phyloP scores from a whole-genome alignment of 345 rosid species.

The Arabidopsis thaliana region TAIR10.1 NC_003076.8:23449501-23450000 shows the following conservation, averaged over 20 bases:
- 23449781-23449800: too few relatives aligned
- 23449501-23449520: conserved; percentile 34
- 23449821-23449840: too few relatives aligned
- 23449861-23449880: not conserved
- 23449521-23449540: conserved; percentile 19
- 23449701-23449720: too few relatives aligned
- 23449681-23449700: too few relatives aligned
- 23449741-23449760: too few relatives aligned
- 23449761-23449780: too few relatives aligned
- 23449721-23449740: too few relatives aligned
- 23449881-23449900: conserved; percentile 22
- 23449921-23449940: conserved; percentile 70
- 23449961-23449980: conserved; percentile 84
- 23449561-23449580: conserved; percentile 38
- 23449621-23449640: conserved; percentile 20
- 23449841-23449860: not conserved
- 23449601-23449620: conserved; percentile 49
- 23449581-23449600: conserved; percentile 44
- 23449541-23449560: conserved; percentile 30
- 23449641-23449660: too few relatives aligned
- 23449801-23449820: too few relatives aligned
- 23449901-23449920: conserved; percentile 42
- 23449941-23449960: conserved; percentile 83
- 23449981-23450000: conserved; percentile 52
- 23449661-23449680: too few relatives aligned